Evolutionary conservation across 2,329 filamentous ascomycete genomes (phyloP), one percentile per base, ranked within the genome.

Genomic region (Apiospora kogelbergensis): DNA sequence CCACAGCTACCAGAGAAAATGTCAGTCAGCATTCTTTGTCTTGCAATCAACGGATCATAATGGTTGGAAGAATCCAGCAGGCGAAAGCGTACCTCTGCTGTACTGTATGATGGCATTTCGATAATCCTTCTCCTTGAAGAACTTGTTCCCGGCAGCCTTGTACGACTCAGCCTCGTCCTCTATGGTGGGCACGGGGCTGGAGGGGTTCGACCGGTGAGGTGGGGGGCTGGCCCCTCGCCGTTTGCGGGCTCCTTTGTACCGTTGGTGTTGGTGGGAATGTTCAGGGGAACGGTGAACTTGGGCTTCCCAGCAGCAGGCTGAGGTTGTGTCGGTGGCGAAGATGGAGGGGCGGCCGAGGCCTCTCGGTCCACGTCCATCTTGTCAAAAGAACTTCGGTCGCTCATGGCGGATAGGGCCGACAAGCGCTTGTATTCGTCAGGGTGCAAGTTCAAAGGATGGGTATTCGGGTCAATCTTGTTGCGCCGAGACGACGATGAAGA

Each of bases 41-140:
- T 37, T n/a, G 30, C 10, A 60, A 60, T 33, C 6, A 30, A 37
- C 20, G 22, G 26, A 68, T 70, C 22, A 2, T 15, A 20, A 11
- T 10, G n/a, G 24, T 42, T 30, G 48, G 22, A 30, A 66, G 15
- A 45, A 6, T 3, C 17, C 53, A 17, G 30, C 17, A 22, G 1
- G 4, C 6, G n/a, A 30, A n/a, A 26, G 40, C 53, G 63, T 67
- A 97, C 95, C 95, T 89, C 97, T 97, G 74, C 93, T 93, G 81
- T 98, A 99, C 81, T 98, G 94, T 74, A 93, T 88, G 79, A 98
- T 95, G 30, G 96, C 95, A 78, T 92, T 91, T 70, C 86, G 83
- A 80, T 95, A 99, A 77, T 98, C 93, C 79, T 92, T 93, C 72
- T 95, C 93, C 84, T 98, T 98, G 88, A 98, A 99, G 78, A 93